Base-by-base conservation (phyloP, 805 yeast species). In the Sugiyamaella smithiae region DNA sequence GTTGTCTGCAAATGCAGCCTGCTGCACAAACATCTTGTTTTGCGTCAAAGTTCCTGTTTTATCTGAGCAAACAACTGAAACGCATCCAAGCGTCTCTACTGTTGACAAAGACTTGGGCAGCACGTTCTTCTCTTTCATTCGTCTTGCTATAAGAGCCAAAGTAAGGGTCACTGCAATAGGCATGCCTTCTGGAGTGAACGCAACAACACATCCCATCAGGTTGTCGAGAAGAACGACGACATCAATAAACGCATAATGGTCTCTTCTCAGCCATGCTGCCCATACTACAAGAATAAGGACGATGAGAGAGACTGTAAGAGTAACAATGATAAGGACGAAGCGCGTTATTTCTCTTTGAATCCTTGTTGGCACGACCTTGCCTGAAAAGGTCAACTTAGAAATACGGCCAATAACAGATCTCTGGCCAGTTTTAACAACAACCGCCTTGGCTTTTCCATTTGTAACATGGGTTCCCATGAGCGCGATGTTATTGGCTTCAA, bases 51-150 rank as follows among this genome's bases (percentile, higher is more conserved):
- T 69, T 12, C 73, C 73, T 67, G 81, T 50, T 70, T 76, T 56
- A 75, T 77, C 66, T 63, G 73, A 45, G 78, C 81, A 65, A 67
- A 76, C 48, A 71, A 82, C 79, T 58, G 76, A 74, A 17, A 78
- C 76, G 12, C 78, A 71, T 12, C 84, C 84, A 53, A 80, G 66
- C 14, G 84, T 79, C 59, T 80, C 84, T 24, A 77, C 77, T 23
- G 73, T 71, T n/a, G 75, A 61, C 45, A 76, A 62, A 2, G 74
- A 63, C 51, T 76, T 72, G 46, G 77, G 74, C 44, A 76, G 63
- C 26, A 78, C 69, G 43, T 73, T 70, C 51, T 66, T 61, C 48
- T 68, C 66, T 42, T 64, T 68, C 80, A 78, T 75, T 40, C 65
- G 66, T 37, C 61, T 58, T 17, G 81, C 80, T 19, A 78, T 73